Evolutionary conservation across 1,139 yeast genomes (phyloP), one percentile per base, ranked within the genome.

Genomic region (Petasospora fabianii): DNA sequence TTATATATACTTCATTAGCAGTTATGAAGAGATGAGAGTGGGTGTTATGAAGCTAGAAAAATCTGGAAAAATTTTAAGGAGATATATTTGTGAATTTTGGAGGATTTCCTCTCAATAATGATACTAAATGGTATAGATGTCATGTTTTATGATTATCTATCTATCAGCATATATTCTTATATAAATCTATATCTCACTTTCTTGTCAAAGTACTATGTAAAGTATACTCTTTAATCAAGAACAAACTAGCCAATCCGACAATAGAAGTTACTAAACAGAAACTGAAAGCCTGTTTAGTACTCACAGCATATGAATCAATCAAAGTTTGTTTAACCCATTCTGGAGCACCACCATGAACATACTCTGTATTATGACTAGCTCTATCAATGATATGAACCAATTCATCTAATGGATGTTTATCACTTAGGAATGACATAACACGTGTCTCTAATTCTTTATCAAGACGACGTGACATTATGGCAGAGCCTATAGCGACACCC

Each of bases 401-500:
- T 36, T 69, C 60, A 2, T 58, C 47, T 16, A 58, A 54, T 30
- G 66, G 48, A 38, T 73, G 60, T 26, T 59, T 55, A 17, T 50
- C 43, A 13, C 51, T 55, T 11, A 43, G 52, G 44, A 53, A 53
- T 27, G 43, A 38, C 50, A 58, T 41, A 13, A 63, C 62, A n/a
- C 51, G 47, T 3, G 32, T 32, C 7, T 34, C 19, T 9, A 62
- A 61, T 52, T 37, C 46, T 2, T 38, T 22, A 26, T 49, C 48
- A 24, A 63, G 44, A 19, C 53, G 26, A 47, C 37, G 69, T 69
- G 47, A 73, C 62, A 83, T 82, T 21, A 81, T 67, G 2, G 88
- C 81, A 6, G 83, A 75, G 0, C 84, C 83, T 27, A 80, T 56
- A 0, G 90, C 69, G 5, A 83, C 85, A 16, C 90, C 90, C 62